These are phyloP conservation scores for Botrytis porri DNA, from an alignment of 2,329 filamentous ascomycete species.

Conservation along the genomic window DNA sequence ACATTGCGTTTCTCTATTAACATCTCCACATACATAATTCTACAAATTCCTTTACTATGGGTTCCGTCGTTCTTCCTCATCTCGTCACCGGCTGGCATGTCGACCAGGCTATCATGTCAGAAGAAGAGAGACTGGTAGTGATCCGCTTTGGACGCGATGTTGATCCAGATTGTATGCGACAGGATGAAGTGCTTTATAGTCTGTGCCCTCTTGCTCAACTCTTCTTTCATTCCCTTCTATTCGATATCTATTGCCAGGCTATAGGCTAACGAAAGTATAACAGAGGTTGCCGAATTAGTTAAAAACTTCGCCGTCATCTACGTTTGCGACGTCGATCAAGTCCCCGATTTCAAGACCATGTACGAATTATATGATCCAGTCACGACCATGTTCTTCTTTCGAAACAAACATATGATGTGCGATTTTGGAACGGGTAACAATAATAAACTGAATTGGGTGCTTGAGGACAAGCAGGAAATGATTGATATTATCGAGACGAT, in stretches of 20 bases:
- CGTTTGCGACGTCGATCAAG: slow-evolving; percentile 86
- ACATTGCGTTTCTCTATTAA: not conserved
- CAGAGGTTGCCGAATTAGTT: slow-evolving; percentile 78
- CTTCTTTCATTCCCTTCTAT: not conserved
- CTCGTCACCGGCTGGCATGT: slow-evolving; percentile 94
- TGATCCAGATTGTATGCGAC: slow-evolving; percentile 74
- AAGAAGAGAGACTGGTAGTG: slow-evolving; percentile 89
- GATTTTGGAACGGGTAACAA: slow-evolving; percentile 98
- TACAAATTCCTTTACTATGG: slow-evolving; percentile 39
- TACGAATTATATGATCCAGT: slow-evolving; percentile 89
- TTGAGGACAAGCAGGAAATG: slow-evolving; percentile 97
- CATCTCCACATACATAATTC: not conserved
- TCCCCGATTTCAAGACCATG: slow-evolving; percentile 94
- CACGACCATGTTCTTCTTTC: slow-evolving; percentile 96
- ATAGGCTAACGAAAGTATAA: not conserved
- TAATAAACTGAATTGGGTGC: slow-evolving; percentile 95
- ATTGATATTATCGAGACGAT: slow-evolving; percentile 99
- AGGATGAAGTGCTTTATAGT: slow-evolving; percentile 93
- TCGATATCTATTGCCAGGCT: not conserved
- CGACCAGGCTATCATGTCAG: slow-evolving; percentile 85
- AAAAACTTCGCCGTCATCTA: slow-evolving; percentile 95
- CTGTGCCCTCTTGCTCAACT: slow-evolving; percentile 21
- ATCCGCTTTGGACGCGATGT: slow-evolving; percentile 90
- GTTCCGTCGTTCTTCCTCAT: slow-evolving; percentile 89
- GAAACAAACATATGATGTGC: slow-evolving; percentile 99